These are phyloP conservation scores for Jamesozyma rosinii DNA, from an alignment of 805 yeast genomes.

Conservation along the genomic window DNA sequence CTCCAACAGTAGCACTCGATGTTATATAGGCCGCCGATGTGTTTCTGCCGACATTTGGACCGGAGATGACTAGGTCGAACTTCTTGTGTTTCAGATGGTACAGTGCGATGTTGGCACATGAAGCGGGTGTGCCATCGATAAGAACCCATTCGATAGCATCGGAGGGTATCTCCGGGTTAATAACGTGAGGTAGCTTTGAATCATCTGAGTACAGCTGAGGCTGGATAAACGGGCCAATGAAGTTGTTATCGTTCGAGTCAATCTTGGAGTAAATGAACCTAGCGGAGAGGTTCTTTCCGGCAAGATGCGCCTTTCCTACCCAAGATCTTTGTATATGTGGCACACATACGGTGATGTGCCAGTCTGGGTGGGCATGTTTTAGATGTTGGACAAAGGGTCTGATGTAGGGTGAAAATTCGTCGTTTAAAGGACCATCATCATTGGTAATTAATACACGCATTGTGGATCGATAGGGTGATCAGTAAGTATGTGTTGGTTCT, in stretches of 20 bases:
- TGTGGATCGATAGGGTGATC: background rate
- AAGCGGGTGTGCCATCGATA: slow-evolving; percentile 91
- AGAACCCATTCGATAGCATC: slow-evolving; percentile 71
- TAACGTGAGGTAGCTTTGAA: slow-evolving; percentile 16
- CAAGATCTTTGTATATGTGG: slow-evolving; percentile 83
- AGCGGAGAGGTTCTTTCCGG: slow-evolving; percentile 55
- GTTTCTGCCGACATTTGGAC: slow-evolving; percentile 94
- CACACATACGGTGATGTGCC: slow-evolving; percentile 77
- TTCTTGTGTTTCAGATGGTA: slow-evolving; percentile 49
- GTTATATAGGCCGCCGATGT: slow-evolving; percentile 80
- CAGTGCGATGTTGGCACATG: slow-evolving; percentile 84
- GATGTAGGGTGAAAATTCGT: slow-evolving; percentile 71
- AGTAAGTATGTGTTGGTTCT: too few species aligned
- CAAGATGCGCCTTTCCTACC: slow-evolving; percentile 96
- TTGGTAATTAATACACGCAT: slow-evolving; percentile 64
- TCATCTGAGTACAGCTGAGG: slow-evolving; percentile 37
- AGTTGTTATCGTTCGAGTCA: slow-evolving; percentile 42
- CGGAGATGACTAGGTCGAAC: slow-evolving; percentile 81
- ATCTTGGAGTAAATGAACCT: slow-evolving; percentile 51
- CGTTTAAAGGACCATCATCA: slow-evolving; percentile 92
- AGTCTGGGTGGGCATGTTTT: slow-evolving; percentile 47
- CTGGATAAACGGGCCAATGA: slow-evolving; percentile 55
- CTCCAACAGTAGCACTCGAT: slow-evolving; percentile 93
- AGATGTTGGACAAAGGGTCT: slow-evolving; percentile 71
- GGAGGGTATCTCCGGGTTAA: slow-evolving; percentile 17